Conservation (phyloP, 495 filamentous ascomycete species). For the Neurospora tetraspora region DNA sequence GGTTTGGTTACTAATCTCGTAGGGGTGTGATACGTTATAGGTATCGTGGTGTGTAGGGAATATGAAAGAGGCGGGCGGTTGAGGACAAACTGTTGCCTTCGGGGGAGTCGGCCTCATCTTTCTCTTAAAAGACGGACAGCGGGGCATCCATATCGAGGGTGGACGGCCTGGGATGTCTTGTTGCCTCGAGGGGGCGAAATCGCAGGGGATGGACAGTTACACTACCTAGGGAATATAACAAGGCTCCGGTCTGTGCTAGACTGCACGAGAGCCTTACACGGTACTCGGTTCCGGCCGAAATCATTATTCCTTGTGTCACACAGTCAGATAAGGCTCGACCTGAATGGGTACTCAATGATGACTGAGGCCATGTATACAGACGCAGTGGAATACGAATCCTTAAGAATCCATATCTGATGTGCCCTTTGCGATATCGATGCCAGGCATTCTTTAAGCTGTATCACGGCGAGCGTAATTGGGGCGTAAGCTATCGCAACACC, state of each 20-base stretch:
- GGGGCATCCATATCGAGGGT: neutral
- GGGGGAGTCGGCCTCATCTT: neutral
- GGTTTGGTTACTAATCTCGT: neutral
- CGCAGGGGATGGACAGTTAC: neutral
- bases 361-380: neutral
- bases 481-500: neutral
- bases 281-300: neutral
- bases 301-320: neutral
- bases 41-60: neutral
- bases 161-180: neutral
- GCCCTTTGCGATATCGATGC: neutral
- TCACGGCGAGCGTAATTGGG: neutral
- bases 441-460: neutral
- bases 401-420: neutral
- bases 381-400: neutral
- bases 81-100: neutral
- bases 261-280: neutral
- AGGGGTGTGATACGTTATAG: neutral
- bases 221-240: neutral
- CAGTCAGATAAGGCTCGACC: neutral
- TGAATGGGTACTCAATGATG: neutral
- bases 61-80: neutral
- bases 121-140: neutral
- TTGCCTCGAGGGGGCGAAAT: neutral
- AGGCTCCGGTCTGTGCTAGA: neutral